A percentile compares a stretch with the other conserved stretches of the same genome.
These are phyloP conservation scores for Ophiognomonia clavigignenti-juglandacearum DNA, from an alignment of 2,329 filamentous ascomycete genomes.

Conservation along the genomic window DNA sequence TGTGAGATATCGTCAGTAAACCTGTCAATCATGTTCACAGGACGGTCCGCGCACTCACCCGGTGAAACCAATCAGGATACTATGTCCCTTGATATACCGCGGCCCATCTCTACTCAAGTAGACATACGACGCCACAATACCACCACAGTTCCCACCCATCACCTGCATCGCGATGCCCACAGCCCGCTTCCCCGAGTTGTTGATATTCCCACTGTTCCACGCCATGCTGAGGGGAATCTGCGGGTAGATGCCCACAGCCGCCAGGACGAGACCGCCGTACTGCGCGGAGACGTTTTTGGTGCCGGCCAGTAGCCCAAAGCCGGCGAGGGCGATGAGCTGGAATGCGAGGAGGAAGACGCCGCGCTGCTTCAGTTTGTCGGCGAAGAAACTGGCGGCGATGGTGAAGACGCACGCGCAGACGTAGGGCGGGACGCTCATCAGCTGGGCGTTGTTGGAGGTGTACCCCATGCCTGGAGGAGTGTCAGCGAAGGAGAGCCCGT, in stretches of 20 bases:
- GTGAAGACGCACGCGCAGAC: constrained; percentile 50
- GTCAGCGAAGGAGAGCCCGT: too few relatives aligned
- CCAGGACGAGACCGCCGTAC: constrained; percentile 44
- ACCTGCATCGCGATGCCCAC: constrained; percentile 19
- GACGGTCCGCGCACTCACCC: background rate
- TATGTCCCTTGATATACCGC: constrained; percentile 19
- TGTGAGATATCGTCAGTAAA: background rate
- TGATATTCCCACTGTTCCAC: constrained; percentile 57
- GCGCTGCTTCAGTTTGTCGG: constrained; percentile 23
- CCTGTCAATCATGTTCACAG: background rate
- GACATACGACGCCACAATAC: constrained; percentile 20
- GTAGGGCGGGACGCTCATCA: constrained; percentile 61
- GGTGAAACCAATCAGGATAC: constrained; percentile 19
- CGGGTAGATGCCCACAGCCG: constrained; percentile 47
- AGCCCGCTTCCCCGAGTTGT: constrained; percentile 27
- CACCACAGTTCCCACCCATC: constrained; percentile 20
- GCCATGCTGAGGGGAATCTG: constrained; percentile 51
- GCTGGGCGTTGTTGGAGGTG: constrained; percentile 49
- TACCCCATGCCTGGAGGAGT: too few relatives aligned
- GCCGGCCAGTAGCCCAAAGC: constrained; percentile 36
- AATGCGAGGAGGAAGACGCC: constrained; percentile 38
- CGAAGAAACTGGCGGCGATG: constrained; percentile 40
- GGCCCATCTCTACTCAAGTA: constrained; percentile 19
- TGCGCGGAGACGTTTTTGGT: constrained; percentile 34
- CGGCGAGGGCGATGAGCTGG: constrained; percentile 39